These are phyloP conservation scores for Oenanthe sinensis DNA, from an alignment of 129 eudicot species.

Conservation along the genomic window DNA sequence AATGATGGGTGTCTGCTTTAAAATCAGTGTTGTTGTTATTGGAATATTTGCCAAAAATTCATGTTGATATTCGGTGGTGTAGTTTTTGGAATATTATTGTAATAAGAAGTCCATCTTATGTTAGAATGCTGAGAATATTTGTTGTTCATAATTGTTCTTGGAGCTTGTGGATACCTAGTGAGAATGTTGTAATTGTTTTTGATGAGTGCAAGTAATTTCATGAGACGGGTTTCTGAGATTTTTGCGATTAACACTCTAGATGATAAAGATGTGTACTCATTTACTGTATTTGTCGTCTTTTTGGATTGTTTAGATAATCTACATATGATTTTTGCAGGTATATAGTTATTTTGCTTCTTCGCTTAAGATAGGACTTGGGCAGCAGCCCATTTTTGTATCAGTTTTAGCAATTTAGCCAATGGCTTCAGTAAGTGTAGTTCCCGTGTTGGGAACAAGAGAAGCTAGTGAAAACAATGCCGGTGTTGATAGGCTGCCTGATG, in stretches of 20 bases:
- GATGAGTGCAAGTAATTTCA: background rate
- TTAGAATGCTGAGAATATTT: background rate
- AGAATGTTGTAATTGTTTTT: no score
- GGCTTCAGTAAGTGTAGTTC: constrained; percentile 57
- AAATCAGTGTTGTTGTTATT: background rate
- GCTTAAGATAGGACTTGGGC: background rate
- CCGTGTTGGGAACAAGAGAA: constrained; percentile 43
- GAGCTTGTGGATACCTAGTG: background rate
- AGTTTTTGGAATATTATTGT: background rate
- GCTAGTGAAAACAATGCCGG: constrained; percentile 36
- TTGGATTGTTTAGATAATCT: background rate
- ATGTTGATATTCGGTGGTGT: background rate
- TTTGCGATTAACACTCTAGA: background rate
- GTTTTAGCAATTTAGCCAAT: constrained; percentile 15
- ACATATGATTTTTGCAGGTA: background rate
- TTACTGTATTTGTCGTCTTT: background rate
- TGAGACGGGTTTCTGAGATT: background rate
- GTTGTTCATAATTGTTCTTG: background rate
- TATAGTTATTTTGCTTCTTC: background rate
- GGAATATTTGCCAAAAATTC: no score
- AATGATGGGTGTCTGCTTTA: background rate
- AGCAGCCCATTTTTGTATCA: background rate
- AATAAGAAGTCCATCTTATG: background rate
- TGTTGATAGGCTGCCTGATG: constrained; percentile 61
- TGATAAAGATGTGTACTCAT: background rate